Evolutionary conservation across 129 eudicot genomes (phyloP), one percentile per base, ranked within the genome.

Genomic region (Helichrysum umbraculigerum): DNA sequence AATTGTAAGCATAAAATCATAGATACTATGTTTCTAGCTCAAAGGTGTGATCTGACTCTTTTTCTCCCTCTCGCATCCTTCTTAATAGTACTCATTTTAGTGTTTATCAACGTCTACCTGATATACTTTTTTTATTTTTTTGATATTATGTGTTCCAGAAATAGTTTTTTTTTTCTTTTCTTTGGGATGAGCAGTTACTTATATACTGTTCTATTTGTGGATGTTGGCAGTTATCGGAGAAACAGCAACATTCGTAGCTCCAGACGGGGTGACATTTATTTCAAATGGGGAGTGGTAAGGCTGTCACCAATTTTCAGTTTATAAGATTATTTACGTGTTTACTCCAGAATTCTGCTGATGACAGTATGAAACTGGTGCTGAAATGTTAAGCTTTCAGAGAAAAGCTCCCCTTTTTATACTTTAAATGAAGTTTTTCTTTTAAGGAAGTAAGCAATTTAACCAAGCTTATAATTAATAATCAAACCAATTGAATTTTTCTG

Each of bases 211-310:
- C 37, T 33, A 28, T 25, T 82, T 44, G 60, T 77, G 47, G 17
- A 65, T 74, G 71, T 51, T 61, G 77, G 83, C 93, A 92, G 99
- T 94, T 82, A 88, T 91, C 42, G 96, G 96, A 66, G 99, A 94
- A 94, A 94, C 99, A 66, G 68, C 94, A 50, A 94, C 99, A 73
- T 94, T 91, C 62, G 32, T 85, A 35, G 79, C 96, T 64, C 97
- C 97, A 39, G 14, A 80, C 54, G 89, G 66, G 34, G 73, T 74
- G 29, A 80, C 91, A 22, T 94, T 94, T 79, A 88, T 94, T 68
- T 86, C 96, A 51, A 91, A 91, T 80, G 97, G 98, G 41, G 98
- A 94, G 87, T 94, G 98, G 98, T 92, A 82, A 83, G 88, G 41
- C 69, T 73, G 51, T 73, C 37, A 34, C 32, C 22, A 29, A 39